phyloP scores from a whole-genome alignment of 148 eudicot species.

The Gaultheria prostrata region DNA sequence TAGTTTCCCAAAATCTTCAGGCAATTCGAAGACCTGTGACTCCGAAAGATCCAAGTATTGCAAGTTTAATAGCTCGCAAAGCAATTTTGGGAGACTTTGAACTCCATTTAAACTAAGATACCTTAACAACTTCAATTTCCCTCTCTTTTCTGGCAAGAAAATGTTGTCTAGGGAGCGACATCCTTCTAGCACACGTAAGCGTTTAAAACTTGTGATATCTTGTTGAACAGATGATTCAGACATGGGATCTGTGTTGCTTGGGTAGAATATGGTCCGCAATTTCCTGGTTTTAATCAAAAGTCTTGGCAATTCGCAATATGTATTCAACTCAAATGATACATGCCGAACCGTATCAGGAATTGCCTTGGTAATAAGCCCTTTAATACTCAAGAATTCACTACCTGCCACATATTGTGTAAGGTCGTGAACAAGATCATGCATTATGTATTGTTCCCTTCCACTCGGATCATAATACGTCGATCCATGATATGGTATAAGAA shows the following conservation, averaged over 20 bases:
- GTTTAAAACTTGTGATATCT: not conserved
- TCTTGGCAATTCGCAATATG: not conserved
- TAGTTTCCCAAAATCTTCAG: not conserved
- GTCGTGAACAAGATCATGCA: conserved; percentile 11
- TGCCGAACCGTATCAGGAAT: not conserved
- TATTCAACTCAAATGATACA: not conserved
- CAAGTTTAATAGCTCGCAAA: conserved; percentile 7
- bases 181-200: not conserved
- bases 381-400: not conserved
- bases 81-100: not conserved
- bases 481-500: not conserved
- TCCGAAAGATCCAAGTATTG: not conserved
- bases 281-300: not conserved
- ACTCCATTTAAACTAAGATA: not conserved
- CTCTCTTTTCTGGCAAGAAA: too few species aligned
- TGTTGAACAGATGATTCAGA: too few species aligned
- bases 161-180: not conserved
- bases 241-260: too few species aligned
- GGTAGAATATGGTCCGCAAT: not conserved
- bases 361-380: not conserved
- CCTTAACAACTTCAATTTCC: not conserved
- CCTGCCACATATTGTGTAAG: not conserved
- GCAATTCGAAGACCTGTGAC: not conserved
- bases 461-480: too few species aligned
- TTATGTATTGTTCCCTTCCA: not conserved